Conservation (phyloP, 2,329 filamentous ascomycete genomes). For the Diaporthe caulivora region DNA sequence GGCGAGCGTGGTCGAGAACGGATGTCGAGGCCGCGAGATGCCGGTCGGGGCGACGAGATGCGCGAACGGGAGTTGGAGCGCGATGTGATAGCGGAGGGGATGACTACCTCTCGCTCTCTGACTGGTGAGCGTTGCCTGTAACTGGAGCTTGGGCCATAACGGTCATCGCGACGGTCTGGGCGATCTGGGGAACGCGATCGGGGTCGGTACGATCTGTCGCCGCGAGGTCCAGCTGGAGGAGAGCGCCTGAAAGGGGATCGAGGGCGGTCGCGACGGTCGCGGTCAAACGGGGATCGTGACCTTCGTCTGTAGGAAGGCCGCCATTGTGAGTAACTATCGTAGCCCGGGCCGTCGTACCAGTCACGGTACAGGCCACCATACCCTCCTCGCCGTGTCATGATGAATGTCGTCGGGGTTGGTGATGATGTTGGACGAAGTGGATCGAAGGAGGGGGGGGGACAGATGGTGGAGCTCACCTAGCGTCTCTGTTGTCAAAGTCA, state of each 20-base stretch:
- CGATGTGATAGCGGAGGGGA: constrained; percentile 64
- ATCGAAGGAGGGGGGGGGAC: background rate
- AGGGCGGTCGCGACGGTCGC: constrained; percentile 61
- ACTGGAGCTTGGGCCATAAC: constrained; percentile 51
- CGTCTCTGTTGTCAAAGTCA: constrained; percentile 54
- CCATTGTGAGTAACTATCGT: constrained; percentile 27
- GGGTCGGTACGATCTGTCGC: constrained; percentile 60
- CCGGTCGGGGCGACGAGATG: constrained; percentile 65
- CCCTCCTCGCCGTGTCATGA: constrained; percentile 21
- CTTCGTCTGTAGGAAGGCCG: constrained; percentile 55
- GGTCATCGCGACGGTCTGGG: constrained; percentile 61
- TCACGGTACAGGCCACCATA: background rate
- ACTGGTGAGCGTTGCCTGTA: constrained; percentile 62
- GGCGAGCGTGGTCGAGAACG: constrained; percentile 63
- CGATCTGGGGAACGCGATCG: constrained; percentile 65
- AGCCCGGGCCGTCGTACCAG: background rate
- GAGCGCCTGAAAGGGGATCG: constrained; percentile 54
- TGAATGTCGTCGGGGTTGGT: constrained; percentile 26
- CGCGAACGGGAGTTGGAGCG: constrained; percentile 58
- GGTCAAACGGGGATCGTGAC: constrained; percentile 66
- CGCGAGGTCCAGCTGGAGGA: constrained; percentile 54
- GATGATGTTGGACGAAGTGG: background rate
- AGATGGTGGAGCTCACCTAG: constrained; percentile 43
- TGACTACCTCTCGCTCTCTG: constrained; percentile 59
- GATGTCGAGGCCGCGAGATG: constrained; percentile 56